Base-by-base conservation (phyloP, 129 eudicot genomes). In the Lactuca saligna region DNA sequence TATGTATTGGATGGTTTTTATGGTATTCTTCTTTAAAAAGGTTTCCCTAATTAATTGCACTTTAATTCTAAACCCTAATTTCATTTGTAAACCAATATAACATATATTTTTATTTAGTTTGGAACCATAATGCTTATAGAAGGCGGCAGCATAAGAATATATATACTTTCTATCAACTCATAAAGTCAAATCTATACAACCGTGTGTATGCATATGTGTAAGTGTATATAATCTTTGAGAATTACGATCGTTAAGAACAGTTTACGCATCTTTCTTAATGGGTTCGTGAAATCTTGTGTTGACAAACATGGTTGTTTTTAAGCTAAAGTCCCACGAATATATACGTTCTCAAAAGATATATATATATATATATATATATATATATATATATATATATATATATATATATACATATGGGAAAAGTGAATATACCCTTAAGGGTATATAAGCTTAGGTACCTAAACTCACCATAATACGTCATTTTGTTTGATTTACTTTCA, bases 1-100 rank as follows among this genome's bases (percentile, higher is more conserved):
- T 75, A 49, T 75, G 61, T 66, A 57, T 66, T 66, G 73, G 79
- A 66, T 72, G 39, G 16, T 71, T 66, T 34, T 54, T 60, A 17
- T 66, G 41, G 62, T 46, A 35, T 75, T 48, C 29, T 54, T 32
- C 51, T 71, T 58, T 62, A 0, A 46, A 48, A 37, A 72, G 44
- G 51, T 17, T 65, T 4, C 41, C 7, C 34, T 60, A 76, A 61
- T 60, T 33, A 8, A 42, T 8, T 16, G 61, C 33, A 20, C 41
- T 32, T 10, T 17, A 20, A 64, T 42, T 13, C 6, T 71, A 53
- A 44, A 48, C 58, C 48, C 62, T 68, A 35, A 59, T 46, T 20
- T 54, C 29, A 55, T 54, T 56, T 74, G 50, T 73, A 74, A 65
- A 25, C 29, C 49, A 54, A 14, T 39, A 71, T 60, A 49, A 49